These are phyloP conservation scores for Escovopsis weberi DNA, from an alignment of 2,329 filamentous ascomycete species.

Conservation along the genomic window DNA sequence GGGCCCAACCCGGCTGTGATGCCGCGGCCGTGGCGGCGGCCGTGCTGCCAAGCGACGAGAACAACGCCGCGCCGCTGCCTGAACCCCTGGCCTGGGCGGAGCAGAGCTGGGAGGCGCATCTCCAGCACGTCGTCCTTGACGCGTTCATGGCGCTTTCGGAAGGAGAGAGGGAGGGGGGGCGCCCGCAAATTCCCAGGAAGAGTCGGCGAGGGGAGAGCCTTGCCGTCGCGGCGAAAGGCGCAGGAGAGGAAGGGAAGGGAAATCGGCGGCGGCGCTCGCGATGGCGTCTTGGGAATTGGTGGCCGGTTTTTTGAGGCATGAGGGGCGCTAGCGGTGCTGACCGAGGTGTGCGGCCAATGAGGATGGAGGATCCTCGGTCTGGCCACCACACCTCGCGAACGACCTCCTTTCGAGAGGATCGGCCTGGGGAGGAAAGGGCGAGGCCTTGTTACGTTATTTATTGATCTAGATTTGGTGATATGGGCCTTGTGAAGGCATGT, in stretches of 20 bases:
- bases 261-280: conserved; percentile 4
- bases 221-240: not conserved
- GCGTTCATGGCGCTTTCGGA: conserved; percentile 16
- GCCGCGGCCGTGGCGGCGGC: not conserved
- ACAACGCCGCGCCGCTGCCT: conserved; percentile 9
- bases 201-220: too few species aligned
- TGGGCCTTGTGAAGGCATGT: too few species aligned
- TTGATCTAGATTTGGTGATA: too few species aligned
- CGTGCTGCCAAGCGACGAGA: conserved; percentile 10
- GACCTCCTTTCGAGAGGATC: too few species aligned
- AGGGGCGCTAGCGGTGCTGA: conserved; percentile 6
- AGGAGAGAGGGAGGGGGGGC: too few species aligned
- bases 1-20: too few species aligned
- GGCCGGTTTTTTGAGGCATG: conserved; percentile 1
- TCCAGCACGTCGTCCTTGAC: conserved; percentile 20
- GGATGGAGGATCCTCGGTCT: not conserved
- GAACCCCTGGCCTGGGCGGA: conserved; percentile 8
- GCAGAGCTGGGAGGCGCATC: conserved; percentile 18
- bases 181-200: too few species aligned
- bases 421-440: too few species aligned
- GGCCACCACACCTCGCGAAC: too few species aligned
- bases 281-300: conserved; percentile 1
- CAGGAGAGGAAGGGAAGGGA: not conserved
- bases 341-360: conserved; percentile 5
- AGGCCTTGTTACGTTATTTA: not conserved